Evolutionary conservation across 495 filamentous ascomycete species (phyloP).

Genomic region (Apodospora peruviana): DNA sequence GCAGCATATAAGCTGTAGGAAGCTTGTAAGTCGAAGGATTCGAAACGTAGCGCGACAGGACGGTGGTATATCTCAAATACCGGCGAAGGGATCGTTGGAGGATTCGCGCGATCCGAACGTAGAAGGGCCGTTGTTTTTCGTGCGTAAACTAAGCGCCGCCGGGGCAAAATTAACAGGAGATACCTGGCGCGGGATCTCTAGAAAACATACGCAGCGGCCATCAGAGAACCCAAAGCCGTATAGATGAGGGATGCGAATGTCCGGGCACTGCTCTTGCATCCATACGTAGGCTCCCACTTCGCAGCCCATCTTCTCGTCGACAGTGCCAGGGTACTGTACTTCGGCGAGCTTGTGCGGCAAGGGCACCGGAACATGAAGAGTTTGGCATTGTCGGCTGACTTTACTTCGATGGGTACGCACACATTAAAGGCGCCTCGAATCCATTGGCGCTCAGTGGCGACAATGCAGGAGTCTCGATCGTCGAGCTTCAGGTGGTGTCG

Average conservation of each 20-base stretch:
- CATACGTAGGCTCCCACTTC: conserved; percentile 33
- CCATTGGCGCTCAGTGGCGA: conserved; percentile 14
- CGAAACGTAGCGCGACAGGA: conserved; percentile 9
- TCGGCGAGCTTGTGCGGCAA: conserved; percentile 33
- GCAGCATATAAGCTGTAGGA: conserved; percentile 18
- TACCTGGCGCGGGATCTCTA: neutral
- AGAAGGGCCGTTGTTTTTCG: conserved; percentile 4
- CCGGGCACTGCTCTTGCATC: conserved; percentile 31
- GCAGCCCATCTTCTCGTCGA: conserved; percentile 35
- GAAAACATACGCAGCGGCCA: conserved; percentile 8
- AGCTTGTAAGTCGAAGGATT: conserved; percentile 5
- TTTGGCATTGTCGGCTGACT: neutral
- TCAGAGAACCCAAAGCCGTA: conserved; percentile 33
- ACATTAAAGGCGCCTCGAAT: conserved; percentile 37
- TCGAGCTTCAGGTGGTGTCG: neutral
- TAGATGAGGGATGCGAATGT: conserved; percentile 27
- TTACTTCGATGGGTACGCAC: conserved; percentile 29
- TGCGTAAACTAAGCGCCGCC: neutral
- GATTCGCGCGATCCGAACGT: conserved; percentile 8
- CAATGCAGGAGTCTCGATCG: neutral
- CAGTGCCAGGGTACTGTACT: conserved; percentile 23
- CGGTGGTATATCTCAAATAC: conserved; percentile 2
- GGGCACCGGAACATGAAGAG: conserved; percentile 25
- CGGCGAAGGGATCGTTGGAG: conserved; percentile 5
- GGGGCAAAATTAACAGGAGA: neutral